These are phyloP conservation scores for Globisporangium spiculum DNA, from an alignment of 352 stramenopile species.

Conservation along the genomic window DNA sequence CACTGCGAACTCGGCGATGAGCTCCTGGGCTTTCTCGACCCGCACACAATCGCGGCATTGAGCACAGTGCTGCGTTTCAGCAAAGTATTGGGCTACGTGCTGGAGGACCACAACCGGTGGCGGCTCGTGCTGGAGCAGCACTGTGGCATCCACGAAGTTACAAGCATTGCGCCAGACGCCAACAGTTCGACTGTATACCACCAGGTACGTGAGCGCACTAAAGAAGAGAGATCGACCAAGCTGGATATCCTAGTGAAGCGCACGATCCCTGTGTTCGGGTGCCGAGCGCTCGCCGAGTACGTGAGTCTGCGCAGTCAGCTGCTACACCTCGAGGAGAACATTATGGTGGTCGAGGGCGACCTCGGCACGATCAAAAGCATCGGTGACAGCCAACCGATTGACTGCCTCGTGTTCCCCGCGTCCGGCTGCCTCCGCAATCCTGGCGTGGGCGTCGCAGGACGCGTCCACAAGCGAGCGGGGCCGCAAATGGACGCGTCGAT, in stretches of 20 bases:
- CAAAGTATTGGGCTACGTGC: not conserved
- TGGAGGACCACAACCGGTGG: slow-evolving; percentile 8
- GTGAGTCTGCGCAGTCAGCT: slow-evolving; percentile 39
- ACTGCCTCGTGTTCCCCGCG: slow-evolving; percentile 68
- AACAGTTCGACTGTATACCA: not conserved
- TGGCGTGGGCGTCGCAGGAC: slow-evolving; percentile 34
- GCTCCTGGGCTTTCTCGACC: slow-evolving; percentile 17
- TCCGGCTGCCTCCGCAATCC: slow-evolving; percentile 38
- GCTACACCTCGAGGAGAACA: slow-evolving; percentile 31
- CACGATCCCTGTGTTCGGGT: slow-evolving; percentile 3
- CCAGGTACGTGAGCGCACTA: not conserved
- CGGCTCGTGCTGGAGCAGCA: slow-evolving; percentile 7
- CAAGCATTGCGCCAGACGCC: not conserved
- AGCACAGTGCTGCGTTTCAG: slow-evolving; percentile 1
- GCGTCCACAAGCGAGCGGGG: slow-evolving; percentile 51
- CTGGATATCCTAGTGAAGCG: slow-evolving; percentile 1
- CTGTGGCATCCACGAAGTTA: not conserved
- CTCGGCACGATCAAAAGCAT: slow-evolving; percentile 36
- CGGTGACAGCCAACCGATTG: slow-evolving; percentile 25
- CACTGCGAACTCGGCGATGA: slow-evolving; percentile 14
- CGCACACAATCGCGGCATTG: slow-evolving; percentile 1
- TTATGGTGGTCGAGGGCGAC: slow-evolving; percentile 43
- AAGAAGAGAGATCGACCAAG: not conserved
- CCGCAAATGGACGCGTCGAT: slow-evolving; percentile 23
- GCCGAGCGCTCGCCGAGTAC: slow-evolving; percentile 31